These are phyloP conservation scores for Geranomyces michiganensis DNA, from an alignment of 192 early-diverging fungal genomes.

Conservation along the genomic window DNA sequence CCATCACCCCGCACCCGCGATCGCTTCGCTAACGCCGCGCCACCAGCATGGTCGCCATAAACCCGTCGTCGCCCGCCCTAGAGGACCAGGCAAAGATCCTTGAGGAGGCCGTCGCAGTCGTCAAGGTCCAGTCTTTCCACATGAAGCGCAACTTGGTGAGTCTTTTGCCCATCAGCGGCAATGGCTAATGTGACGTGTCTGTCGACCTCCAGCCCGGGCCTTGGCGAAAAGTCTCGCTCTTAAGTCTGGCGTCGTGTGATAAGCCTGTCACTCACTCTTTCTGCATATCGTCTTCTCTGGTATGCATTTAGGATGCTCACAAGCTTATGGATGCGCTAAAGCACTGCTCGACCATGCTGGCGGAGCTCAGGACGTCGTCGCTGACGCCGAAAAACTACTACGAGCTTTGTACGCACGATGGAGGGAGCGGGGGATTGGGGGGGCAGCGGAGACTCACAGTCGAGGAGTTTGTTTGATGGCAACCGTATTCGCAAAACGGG, in stretches of 20 bases:
- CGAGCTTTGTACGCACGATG: constrained; percentile 81
- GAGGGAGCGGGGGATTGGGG: no score
- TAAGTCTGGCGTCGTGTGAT: no score
- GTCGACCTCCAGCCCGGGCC: no score
- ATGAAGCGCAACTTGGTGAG: constrained; percentile 93
- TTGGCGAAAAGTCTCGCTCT: no score
- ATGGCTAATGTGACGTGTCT: no score
- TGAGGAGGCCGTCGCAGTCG: constrained; percentile 88
- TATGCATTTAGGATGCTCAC: constrained; percentile 74
- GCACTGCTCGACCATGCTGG: constrained; percentile 96
- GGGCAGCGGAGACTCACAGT: no score
- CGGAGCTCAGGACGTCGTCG: constrained; percentile 92
- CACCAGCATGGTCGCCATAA: constrained; percentile 22
- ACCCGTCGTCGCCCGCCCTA: constrained; percentile 11
- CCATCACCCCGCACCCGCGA: no score
- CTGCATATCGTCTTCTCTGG: not conserved
- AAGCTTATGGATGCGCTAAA: constrained; percentile 97
- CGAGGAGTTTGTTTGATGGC: no score
- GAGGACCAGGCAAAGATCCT: constrained; percentile 86
- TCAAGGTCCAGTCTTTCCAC: constrained; percentile 92
- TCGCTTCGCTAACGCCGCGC: no score
- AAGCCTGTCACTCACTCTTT: not conserved
- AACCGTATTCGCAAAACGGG: no score
- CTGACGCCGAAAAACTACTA: constrained; percentile 99
- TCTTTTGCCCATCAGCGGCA: no score